phyloP scores from a whole-genome alignment of 2,329 filamentous ascomycete genomes.

The Onygena corvina region DNA sequence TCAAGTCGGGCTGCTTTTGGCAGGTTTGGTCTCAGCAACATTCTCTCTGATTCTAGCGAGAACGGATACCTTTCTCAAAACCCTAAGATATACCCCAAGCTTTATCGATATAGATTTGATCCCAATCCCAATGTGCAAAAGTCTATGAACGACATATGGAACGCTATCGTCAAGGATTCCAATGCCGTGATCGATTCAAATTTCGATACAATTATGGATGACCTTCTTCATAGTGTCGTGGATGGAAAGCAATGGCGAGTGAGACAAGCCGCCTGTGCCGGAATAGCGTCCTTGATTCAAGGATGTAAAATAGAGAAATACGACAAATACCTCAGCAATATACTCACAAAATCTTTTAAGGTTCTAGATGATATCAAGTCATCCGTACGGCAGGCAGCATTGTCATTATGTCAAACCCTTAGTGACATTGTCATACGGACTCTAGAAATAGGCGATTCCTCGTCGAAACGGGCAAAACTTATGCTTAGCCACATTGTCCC shows the following conservation, averaged over 20 bases:
- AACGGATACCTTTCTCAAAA: constrained; percentile 61
- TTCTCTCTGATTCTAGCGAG: constrained; percentile 70
- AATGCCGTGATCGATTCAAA: constrained; percentile 62
- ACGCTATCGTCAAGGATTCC: constrained; percentile 81
- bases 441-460: constrained; percentile 61
- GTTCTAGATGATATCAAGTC: constrained; percentile 95
- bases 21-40: constrained; percentile 79
- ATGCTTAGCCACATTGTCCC: constrained; percentile 83
- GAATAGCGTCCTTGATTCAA: constrained; percentile 76
- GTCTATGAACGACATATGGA: constrained; percentile 98
- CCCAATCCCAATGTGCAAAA: constrained; percentile 84
- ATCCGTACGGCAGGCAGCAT: constrained; percentile 68
- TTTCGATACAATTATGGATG: constrained; percentile 80
- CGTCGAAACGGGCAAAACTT: constrained; percentile 54
- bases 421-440: constrained; percentile 77
- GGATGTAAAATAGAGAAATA: constrained; percentile 66
- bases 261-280: constrained; percentile 81
- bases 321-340: constrained; percentile 68
- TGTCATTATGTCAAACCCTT: constrained; percentile 68
- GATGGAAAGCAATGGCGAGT: constrained; percentile 80
- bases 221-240: constrained; percentile 72
- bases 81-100: constrained; percentile 86
- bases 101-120: constrained; percentile 90
- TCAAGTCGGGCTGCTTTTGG: constrained; percentile 94
- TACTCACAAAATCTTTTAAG: constrained; percentile 77